Evolutionary conservation across 371 early-diverging fungal genomes (phyloP).

Genomic region (Paraphysoderma sedebokerense): DNA sequence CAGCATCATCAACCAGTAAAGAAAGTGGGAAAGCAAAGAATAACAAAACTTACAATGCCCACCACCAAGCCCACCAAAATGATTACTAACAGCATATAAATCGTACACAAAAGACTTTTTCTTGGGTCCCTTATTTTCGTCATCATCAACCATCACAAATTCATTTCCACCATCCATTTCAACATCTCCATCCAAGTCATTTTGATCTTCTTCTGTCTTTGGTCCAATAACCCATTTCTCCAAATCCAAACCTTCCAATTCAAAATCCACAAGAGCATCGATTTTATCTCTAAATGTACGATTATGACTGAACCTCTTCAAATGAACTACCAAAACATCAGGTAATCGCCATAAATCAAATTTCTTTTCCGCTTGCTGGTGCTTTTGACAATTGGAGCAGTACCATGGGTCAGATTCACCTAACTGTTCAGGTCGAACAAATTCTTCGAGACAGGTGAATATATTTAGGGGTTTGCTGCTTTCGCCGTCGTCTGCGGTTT

Average conservation of each 20-base stretch:
- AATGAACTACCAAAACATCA: conserved; percentile 71
- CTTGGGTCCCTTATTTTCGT: conserved; percentile 3
- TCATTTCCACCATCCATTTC: conserved; percentile 7
- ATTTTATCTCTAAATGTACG: conserved; percentile 68
- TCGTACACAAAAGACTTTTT: conserved; percentile 50
- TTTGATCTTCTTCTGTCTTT: conserved; percentile 1
- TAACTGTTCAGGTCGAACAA: conserved; percentile 61
- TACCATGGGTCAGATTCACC: conserved; percentile 67
- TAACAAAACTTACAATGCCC: conserved; percentile 59
- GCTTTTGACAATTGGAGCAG: conserved; percentile 67
- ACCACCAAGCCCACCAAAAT: conserved; percentile 80
- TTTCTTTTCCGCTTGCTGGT: conserved; percentile 62
- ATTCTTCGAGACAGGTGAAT: conserved; percentile 58
- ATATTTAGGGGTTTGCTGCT: too few relatives aligned
- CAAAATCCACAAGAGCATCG: conserved; percentile 64
- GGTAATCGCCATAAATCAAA: conserved; percentile 73
- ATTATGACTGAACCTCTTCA: conserved; percentile 73
- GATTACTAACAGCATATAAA: conserved; percentile 74
- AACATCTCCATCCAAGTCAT: conserved; percentile 4
- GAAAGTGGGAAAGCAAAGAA: conserved; percentile 1
- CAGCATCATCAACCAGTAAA: neutral
- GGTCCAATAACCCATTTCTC: conserved; percentile 24
- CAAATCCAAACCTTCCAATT: conserved; percentile 46
- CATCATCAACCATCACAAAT: conserved; percentile 2
- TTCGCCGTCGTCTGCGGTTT: too few relatives aligned